Conservation (phyloP, 164 flowering plant species). For the Vitis vinifera region DNA sequence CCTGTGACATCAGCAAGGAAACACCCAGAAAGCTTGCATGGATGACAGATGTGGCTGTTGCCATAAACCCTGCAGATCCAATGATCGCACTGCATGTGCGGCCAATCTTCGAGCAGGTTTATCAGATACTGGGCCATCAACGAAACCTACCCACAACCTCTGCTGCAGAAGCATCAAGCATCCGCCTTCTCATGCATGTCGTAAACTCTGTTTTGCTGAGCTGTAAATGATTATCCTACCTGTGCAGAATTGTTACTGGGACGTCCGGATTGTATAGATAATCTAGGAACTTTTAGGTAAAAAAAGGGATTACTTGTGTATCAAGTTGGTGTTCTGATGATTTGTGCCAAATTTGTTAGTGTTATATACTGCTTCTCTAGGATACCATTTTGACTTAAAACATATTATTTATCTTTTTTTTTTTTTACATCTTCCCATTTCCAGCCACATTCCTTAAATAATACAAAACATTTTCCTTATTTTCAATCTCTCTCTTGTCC, state of each 20-base stretch:
- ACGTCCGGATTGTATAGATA: conserved; percentile 16
- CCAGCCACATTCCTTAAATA: too few relatives aligned
- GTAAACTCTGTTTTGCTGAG: conserved; percentile 70
- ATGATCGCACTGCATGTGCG: conserved; percentile 70
- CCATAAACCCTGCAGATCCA: conserved; percentile 73
- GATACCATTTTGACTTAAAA: too few relatives aligned
- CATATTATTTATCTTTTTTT: too few relatives aligned
- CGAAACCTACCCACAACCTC: conserved; percentile 47
- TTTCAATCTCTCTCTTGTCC: too few relatives aligned
- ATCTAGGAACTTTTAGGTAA: conserved; percentile 20
- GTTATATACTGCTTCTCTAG: too few relatives aligned
- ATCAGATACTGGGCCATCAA: conserved; percentile 70
- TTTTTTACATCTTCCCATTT: too few relatives aligned
- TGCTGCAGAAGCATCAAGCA: conserved; percentile 43
- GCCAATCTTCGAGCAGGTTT: conserved; percentile 91
- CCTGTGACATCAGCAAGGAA: conserved; percentile 76
- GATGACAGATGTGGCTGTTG: conserved; percentile 83
- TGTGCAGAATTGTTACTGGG: conserved; percentile 12
- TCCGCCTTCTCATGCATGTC: conserved; percentile 82
- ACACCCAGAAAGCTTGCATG: conserved; percentile 66
- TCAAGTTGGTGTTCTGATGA: too few relatives aligned
- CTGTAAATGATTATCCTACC: conserved; percentile 42
- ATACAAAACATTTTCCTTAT: too few relatives aligned
- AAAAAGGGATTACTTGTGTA: too few relatives aligned
- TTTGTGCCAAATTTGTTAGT: too few relatives aligned